Conservation (phyloP, 257 asterid genomes). For the Solanum stenotomum region DNA sequence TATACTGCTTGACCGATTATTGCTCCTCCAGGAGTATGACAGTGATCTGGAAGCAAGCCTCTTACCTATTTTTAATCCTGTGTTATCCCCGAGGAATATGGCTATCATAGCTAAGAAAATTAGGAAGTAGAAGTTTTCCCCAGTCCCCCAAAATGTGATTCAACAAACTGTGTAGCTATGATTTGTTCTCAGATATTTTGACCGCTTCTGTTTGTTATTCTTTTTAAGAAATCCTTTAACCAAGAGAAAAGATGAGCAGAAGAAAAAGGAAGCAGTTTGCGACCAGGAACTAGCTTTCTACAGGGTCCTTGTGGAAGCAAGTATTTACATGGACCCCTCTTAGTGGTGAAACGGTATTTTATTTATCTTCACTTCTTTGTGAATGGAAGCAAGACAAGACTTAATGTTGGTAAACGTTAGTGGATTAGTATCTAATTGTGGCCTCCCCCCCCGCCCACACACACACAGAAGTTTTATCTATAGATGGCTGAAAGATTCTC, state of each 20-base stretch:
- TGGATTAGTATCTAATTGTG: neutral
- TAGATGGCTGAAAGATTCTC: neutral
- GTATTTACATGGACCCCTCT: neutral
- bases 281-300: neutral
- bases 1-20: conserved; percentile 70
- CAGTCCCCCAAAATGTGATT: neutral
- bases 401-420: neutral
- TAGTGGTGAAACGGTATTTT: neutral
- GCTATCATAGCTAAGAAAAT: conserved; percentile 66
- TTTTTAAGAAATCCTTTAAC: neutral
- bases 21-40: conserved; percentile 78
- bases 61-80: conserved; percentile 67
- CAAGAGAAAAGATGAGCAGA: neutral
- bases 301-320: neutral
- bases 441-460: neutral
- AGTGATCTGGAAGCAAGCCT: conserved; percentile 29
- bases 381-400: neutral
- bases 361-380: neutral
- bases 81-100: conserved; percentile 80
- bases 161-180: neutral
- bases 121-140: conserved; percentile 9
- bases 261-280: neutral
- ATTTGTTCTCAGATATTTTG: neutral
- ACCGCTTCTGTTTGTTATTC: neutral
- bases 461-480: neutral